Base-by-base conservation (phyloP, 2,329 filamentous ascomycete species). In the Emmonsiellopsis sp. region DNA sequence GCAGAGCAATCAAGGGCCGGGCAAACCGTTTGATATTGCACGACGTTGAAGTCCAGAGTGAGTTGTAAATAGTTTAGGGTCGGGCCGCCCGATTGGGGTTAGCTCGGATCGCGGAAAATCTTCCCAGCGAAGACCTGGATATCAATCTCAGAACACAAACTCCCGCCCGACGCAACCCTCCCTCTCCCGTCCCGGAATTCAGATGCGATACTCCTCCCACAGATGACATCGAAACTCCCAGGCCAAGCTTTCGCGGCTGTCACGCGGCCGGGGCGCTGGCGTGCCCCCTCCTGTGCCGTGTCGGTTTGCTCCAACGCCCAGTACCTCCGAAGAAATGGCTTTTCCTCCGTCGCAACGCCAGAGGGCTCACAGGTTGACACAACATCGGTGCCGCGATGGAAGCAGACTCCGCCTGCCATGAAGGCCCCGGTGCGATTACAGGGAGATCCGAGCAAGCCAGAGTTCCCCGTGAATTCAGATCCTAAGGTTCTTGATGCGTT, bases 401-500 rank as follows among this genome's bases (percentile, higher is more conserved):
- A 80, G 9, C 78, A 83, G 63, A 90, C 86, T 6, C 86, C 86
- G 8, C 73, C 79, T 57, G 74, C 72, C 54, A 86, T 88, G 77
- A 87, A 84, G 71, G 84, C 84, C 3, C 81, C 83, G 0, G 80
- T 88, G 55, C 66, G 69, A 55, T 57, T 72, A 44, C 70, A 66
- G 43, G 39, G 60, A 66, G 58, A 69, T 53, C 66, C 65, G 42
- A 65, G 67, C 49, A 61, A 64, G 51, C 62, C 61, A 17, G 57
- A 63, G 68, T 64, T 92, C 82, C 80, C 66, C 66, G 61, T 90
- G 68, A 97, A 97, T 71, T 78, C 81, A 17, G 83, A 91, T 64
- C 87, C 88, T 8, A 77, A 75, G 59, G 77, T 77, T 64, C 76
- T 98, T 53, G 86, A 97, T 67, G 76, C 80, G 48, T 86, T 89